These are phyloP conservation scores for Citrus inodora DNA, from an alignment of 345 rosid genomes.

Conservation along the genomic window DNA sequence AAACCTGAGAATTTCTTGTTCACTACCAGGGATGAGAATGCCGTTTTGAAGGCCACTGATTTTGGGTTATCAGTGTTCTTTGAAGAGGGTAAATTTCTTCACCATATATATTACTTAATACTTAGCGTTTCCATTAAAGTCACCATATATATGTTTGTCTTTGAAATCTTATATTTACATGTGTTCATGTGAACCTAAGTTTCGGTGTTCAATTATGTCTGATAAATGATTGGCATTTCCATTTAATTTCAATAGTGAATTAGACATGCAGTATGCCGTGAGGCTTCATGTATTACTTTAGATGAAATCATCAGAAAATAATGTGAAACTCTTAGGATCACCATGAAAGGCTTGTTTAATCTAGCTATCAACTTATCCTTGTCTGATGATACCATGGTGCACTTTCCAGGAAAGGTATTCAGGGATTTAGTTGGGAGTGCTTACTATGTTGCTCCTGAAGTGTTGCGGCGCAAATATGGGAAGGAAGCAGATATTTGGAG, in stretches of 20 bases:
- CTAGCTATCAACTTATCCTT: too few relatives aligned
- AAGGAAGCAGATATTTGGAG: slow-evolving; percentile 90
- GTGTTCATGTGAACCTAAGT: neutral
- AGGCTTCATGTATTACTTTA: neutral
- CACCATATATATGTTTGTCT: neutral
- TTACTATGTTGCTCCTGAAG: slow-evolving; percentile 91
- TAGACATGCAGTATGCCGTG: neutral
- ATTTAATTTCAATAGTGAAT: neutral
- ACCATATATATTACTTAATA: slow-evolving; percentile 2
- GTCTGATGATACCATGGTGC: neutral
- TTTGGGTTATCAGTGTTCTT: slow-evolving; percentile 73
- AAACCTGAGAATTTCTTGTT: slow-evolving; percentile 48
- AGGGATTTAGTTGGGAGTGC: slow-evolving; percentile 80
- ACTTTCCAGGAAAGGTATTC: slow-evolving; percentile 58
- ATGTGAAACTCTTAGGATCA: neutral
- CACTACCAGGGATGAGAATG: slow-evolving; percentile 24
- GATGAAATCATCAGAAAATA: neutral
- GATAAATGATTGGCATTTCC: too few relatives aligned
- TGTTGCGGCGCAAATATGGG: slow-evolving; percentile 62
- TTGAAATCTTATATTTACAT: neutral
- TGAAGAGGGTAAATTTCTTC: slow-evolving; percentile 42
- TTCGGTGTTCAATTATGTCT: too few relatives aligned
- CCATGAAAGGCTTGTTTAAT: neutral
- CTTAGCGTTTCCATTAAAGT: neutral
- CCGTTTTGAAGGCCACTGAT: slow-evolving; percentile 50